Conservation (phyloP, 129 eudicot genomes). For the Pittosporum tobira region DNA sequence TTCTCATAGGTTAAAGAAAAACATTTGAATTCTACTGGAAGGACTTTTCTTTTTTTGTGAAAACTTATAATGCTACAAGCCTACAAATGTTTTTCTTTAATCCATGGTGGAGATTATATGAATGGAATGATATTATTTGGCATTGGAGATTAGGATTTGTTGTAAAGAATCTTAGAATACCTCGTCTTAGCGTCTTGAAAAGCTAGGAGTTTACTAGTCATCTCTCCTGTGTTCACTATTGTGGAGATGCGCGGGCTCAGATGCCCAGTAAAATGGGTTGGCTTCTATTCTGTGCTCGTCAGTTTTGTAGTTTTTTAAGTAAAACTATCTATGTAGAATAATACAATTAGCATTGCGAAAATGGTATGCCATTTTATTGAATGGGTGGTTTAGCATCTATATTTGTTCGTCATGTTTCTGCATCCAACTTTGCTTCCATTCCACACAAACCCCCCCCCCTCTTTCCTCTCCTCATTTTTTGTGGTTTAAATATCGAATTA, state of each 20-base stretch:
- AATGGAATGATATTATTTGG: not conserved
- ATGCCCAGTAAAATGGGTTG: not conserved
- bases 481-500: not conserved
- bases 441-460: too few species aligned
- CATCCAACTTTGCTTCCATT: not conserved
- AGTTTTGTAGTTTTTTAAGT: not conserved
- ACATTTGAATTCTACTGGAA: too few species aligned
- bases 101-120: not conserved
- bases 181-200: too few species aligned
- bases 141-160: not conserved
- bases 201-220: not conserved
- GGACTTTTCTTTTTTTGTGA: not conserved
- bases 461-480: too few species aligned
- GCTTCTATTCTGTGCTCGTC: not conserved
- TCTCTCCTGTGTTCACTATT: not conserved
- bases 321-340: not conserved
- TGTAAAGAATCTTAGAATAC: not conserved
- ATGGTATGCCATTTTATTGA: not conserved
- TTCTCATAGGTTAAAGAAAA: too few species aligned
- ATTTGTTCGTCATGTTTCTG: not conserved
- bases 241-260: not conserved
- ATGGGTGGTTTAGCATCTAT: not conserved
- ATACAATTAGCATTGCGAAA: not conserved
- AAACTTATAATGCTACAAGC: not conserved
- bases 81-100: not conserved